Conservation (phyloP, 202 grass and related monocot species). For the Miscanthus sacchariflorus region DNA sequence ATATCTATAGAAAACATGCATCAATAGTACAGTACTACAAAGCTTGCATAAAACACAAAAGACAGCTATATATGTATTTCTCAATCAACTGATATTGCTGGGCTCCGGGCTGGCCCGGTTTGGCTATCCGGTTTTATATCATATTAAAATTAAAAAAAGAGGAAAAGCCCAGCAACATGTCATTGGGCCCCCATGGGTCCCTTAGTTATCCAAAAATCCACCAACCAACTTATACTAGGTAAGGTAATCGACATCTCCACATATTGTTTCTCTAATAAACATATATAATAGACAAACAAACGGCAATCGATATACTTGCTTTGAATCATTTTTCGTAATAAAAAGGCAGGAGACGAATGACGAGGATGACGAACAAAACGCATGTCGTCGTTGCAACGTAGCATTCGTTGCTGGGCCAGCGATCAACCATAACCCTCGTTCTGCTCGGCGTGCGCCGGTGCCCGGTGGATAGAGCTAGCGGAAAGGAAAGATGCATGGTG, state of each 20-base stretch:
- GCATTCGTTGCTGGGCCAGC: slow-evolving; percentile 25
- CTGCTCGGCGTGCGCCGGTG: background rate
- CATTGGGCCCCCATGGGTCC: background rate
- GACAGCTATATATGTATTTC: too few species aligned
- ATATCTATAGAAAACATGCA: too few species aligned
- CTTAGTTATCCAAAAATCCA: background rate
- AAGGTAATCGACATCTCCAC: background rate
- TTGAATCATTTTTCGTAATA: background rate
- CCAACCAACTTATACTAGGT: slow-evolving; percentile 11
- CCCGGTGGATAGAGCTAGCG: background rate
- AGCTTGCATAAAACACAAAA: too few species aligned
- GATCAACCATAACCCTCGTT: background rate
- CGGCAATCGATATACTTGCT: too few species aligned
- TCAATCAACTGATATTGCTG: background rate
- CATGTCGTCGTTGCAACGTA: slow-evolving; percentile 23
- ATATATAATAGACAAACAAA: too few species aligned
- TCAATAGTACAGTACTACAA: too few species aligned
- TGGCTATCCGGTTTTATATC: background rate
- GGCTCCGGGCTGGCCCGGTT: too few species aligned
- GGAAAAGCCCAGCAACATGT: background rate
- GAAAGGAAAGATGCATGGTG: slow-evolving; percentile 6
- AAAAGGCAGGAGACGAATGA: background rate
- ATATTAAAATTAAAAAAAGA: too few species aligned
- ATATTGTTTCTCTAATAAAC: too few species aligned
- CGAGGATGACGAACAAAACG: background rate